phyloP scores from a whole-genome alignment of 78 protist species.

The Polysphondylium violaceum region DNA sequence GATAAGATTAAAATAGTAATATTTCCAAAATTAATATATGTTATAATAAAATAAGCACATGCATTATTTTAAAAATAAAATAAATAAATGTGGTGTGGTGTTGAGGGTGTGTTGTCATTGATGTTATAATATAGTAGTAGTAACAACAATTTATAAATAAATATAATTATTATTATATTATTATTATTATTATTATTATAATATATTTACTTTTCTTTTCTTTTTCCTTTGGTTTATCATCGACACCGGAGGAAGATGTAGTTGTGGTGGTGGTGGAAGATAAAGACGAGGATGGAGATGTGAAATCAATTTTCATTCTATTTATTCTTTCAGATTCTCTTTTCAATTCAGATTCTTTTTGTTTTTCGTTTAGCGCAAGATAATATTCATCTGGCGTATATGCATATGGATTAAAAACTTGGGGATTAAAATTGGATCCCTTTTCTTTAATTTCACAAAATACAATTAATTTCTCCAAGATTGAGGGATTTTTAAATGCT shows the following conservation, averaged over 20 bases:
- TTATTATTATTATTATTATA: conserved; percentile 8
- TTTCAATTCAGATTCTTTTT: conserved; percentile 52
- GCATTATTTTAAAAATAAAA: not conserved
- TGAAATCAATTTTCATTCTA: conserved; percentile 16
- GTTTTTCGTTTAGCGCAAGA: conserved; percentile 21
- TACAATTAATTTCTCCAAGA: conserved; percentile 52
- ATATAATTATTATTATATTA: not conserved
- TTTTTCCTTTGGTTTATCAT: not conserved
- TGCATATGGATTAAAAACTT: conserved; percentile 23
- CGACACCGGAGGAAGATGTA: not conserved
- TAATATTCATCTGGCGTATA: conserved; percentile 28
- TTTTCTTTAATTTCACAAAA: conserved; percentile 61
- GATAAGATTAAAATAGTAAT: not conserved
- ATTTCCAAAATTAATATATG: no score
- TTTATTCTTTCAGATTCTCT: conserved; percentile 57
- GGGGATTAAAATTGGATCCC: conserved; percentile 18
- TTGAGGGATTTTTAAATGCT: conserved; percentile 57
- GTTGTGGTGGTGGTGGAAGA: not conserved
- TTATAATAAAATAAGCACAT: not conserved
- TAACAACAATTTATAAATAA: no score
- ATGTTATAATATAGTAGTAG: not conserved
- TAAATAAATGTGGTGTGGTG: not conserved
- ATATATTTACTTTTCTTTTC: not conserved
- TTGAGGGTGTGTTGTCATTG: not conserved
- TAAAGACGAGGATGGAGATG: not conserved